Conservation (phyloP, 805 yeast species). For the Candida loeiensis region DNA sequence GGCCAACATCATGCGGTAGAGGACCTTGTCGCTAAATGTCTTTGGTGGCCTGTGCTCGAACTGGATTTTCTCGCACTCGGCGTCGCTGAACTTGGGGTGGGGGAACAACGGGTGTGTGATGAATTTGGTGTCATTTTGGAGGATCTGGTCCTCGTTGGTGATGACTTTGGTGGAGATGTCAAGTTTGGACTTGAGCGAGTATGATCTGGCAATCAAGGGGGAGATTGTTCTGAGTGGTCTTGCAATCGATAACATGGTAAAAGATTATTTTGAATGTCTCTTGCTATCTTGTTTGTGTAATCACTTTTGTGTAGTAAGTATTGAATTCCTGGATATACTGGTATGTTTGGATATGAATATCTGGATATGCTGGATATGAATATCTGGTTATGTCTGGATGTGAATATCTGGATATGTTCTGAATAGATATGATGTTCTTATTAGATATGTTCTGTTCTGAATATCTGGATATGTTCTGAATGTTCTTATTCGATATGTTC, state of each 20-base stretch:
- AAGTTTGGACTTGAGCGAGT: constrained; percentile 8
- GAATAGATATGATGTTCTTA: too few species aligned
- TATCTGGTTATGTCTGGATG: too few species aligned
- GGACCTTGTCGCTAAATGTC: constrained; percentile 49
- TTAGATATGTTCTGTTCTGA: too few species aligned
- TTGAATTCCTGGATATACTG: too few species aligned
- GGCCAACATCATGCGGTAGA: constrained; percentile 43
- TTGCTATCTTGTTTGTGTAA: too few species aligned
- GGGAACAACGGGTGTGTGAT: constrained; percentile 40
- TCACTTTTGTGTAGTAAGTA: too few species aligned
- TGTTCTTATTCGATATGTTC: too few species aligned
- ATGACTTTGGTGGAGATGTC: constrained; percentile 27
- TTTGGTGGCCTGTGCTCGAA: constrained; percentile 52
- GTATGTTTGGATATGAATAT: too few species aligned
- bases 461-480: too few species aligned
- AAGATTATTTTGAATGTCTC: too few species aligned
- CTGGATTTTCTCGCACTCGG: constrained; percentile 36
- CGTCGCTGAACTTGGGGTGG: constrained; percentile 30
- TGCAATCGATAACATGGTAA: neutral
- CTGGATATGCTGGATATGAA: too few species aligned
- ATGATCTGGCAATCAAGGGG: neutral
- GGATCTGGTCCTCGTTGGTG: constrained; percentile 17
- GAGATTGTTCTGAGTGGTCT: neutral
- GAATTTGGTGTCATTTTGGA: constrained; percentile 30
- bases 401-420: too few species aligned